Conservation (phyloP, 257 asterid species). For the Solanum gracilifrons region DNA sequence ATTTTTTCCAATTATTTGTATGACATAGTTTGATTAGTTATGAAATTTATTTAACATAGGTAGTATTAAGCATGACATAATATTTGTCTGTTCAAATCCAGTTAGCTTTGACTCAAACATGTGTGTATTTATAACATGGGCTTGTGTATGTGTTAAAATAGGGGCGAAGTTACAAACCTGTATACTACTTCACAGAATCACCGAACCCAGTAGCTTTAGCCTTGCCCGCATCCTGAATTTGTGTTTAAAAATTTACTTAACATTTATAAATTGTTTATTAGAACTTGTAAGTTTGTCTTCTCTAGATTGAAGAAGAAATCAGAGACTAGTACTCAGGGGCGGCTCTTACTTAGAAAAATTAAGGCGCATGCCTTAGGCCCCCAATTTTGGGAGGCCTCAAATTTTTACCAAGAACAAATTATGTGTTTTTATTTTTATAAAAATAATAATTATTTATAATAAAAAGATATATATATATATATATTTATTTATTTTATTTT, state of each 20-base stretch:
- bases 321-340: too few relatives aligned
- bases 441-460: too few relatives aligned
- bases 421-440: too few relatives aligned
- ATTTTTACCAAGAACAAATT: too few relatives aligned
- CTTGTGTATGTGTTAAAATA: not conserved
- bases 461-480: too few relatives aligned
- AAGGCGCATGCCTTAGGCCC: too few relatives aligned
- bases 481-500: too few relatives aligned
- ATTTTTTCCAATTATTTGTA: not conserved
- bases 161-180: not conserved
- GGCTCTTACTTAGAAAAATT: too few relatives aligned
- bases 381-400: too few relatives aligned
- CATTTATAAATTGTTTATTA: too few relatives aligned
- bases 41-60: not conserved
- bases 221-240: not conserved
- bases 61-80: not conserved
- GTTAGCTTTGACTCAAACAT: not conserved
- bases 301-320: not conserved
- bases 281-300: not conserved
- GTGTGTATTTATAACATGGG: not conserved
- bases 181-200: not conserved
- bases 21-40: not conserved
- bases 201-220: not conserved
- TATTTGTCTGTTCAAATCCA: slow-evolving; percentile 12
- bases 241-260: not conserved